A percentile compares a stretch with the other conserved stretches of the same genome.
Conservation (phyloP, 305 asterid species). For the Lippia alba region DNA sequence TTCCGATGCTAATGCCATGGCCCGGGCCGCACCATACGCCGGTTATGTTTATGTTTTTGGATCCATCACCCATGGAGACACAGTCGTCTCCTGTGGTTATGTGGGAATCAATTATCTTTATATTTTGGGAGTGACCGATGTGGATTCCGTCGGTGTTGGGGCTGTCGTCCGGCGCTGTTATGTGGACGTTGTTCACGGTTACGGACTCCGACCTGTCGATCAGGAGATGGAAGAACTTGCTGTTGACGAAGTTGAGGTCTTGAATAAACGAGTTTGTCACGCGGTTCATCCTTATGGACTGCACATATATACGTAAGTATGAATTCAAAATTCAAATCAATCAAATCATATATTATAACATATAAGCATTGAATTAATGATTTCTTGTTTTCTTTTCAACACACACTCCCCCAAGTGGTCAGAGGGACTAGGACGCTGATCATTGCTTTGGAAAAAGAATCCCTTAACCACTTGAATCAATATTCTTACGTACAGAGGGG, state of each 20-base stretch:
- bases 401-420: too few species aligned
- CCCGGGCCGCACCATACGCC: constrained; percentile 52
- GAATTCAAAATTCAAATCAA: too few species aligned
- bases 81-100: constrained; percentile 64
- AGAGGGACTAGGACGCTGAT: too few species aligned
- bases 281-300: constrained; percentile 31
- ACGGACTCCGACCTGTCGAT: constrained; percentile 16
- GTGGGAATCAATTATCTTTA: neutral
- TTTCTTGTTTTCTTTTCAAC: too few species aligned
- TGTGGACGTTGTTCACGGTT: constrained; percentile 11
- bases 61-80: constrained; percentile 49
- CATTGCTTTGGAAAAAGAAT: too few species aligned
- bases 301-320: neutral
- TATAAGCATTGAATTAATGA: too few species aligned
- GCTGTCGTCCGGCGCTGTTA: constrained; percentile 50
- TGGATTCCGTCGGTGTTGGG: constrained; percentile 66
- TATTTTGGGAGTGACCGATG: constrained; percentile 23
- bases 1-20: constrained; percentile 65
- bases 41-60: constrained; percentile 25
- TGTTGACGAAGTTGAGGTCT: constrained; percentile 36
- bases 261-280: constrained; percentile 15
- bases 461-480: too few species aligned
- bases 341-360: too few species aligned
- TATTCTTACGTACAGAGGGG: constrained; percentile 22
- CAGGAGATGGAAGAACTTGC: constrained; percentile 53